Evolutionary conservation across 1,284 basidiomycete species (phyloP).

Genomic region (Boletellus deceptivus): DNA sequence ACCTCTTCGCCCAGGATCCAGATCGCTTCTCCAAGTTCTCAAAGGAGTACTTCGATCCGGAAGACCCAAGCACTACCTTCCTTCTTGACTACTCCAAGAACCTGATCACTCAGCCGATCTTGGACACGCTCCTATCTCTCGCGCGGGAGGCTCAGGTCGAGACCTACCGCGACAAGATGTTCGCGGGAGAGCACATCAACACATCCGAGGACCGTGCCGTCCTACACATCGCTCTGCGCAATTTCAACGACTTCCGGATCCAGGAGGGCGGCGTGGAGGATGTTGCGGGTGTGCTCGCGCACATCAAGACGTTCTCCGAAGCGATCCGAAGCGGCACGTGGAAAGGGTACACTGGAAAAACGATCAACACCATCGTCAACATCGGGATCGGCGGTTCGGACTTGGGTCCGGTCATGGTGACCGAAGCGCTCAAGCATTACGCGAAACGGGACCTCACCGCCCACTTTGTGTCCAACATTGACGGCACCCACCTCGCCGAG

Average conservation of each 20-base stretch:
- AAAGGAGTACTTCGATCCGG: slow-evolving; percentile 67
- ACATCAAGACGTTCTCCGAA: slow-evolving; percentile 91
- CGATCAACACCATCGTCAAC: slow-evolving; percentile 94
- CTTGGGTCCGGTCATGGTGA: slow-evolving; percentile 98
- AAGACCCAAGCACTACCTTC: slow-evolving; percentile 72
- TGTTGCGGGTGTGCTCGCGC: slow-evolving; percentile 81
- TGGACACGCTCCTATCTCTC: slow-evolving; percentile 74
- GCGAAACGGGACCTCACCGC: slow-evolving; percentile 84
- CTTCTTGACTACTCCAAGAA: slow-evolving; percentile 98
- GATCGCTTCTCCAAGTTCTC: slow-evolving; percentile 86
- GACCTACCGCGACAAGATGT: slow-evolving; percentile 89
- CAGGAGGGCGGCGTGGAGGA: slow-evolving; percentile 81
- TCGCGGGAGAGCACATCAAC: slow-evolving; percentile 95
- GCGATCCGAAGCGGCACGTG: slow-evolving; percentile 82
- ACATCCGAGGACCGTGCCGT: slow-evolving; percentile 97
- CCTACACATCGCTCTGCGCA: slow-evolving; percentile 91
- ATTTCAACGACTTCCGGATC: slow-evolving; percentile 77
- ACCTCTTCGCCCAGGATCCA: slow-evolving; percentile 90
- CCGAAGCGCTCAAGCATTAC: slow-evolving; percentile 94
- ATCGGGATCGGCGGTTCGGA: slow-evolving; percentile 99
- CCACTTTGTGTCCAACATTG: slow-evolving; percentile 97
- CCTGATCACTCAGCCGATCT: slow-evolving; percentile 85
- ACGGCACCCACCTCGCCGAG: slow-evolving; percentile 96
- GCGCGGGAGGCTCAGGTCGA: slow-evolving; percentile 88
- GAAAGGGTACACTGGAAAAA: slow-evolving; percentile 97